These are phyloP conservation scores for Drosera spatulata DNA, from an alignment of 179 eudicot genomes.

Conservation along the genomic window DNA sequence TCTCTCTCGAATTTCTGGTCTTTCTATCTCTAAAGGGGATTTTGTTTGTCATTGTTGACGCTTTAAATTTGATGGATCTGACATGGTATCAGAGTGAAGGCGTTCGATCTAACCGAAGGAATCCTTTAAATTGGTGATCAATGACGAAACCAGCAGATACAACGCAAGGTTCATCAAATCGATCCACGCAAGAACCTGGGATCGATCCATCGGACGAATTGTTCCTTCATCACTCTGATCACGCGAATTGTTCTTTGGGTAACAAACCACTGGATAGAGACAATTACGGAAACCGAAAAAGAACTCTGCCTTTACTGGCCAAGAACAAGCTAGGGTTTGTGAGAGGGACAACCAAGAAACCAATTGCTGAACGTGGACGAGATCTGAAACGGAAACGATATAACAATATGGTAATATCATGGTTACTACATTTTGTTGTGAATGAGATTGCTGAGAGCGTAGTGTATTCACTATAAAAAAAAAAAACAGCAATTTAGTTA, in stretches of 20 bases:
- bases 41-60: no score
- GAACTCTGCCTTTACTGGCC: neutral
- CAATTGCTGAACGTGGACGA: no score
- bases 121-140: no score
- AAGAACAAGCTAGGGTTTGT: slow-evolving; percentile 2
- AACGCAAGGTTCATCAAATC: no score
- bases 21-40: no score
- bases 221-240: neutral
- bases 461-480: no score
- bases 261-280: neutral
- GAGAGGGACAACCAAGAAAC: neutral
- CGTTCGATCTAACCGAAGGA: no score
- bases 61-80: no score
- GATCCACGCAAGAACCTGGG: neutral
- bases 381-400: neutral
- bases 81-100: no score
- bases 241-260: neutral
- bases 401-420: slow-evolving; percentile 1
- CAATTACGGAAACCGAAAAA: neutral
- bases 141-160: no score
- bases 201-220: neutral
- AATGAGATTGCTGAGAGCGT: neutral
- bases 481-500: no score
- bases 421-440: neutral
- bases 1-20: no score